phyloP scores from a whole-genome alignment of 371 early-diverging fungal species.

The Mortierella sp. region DNA sequence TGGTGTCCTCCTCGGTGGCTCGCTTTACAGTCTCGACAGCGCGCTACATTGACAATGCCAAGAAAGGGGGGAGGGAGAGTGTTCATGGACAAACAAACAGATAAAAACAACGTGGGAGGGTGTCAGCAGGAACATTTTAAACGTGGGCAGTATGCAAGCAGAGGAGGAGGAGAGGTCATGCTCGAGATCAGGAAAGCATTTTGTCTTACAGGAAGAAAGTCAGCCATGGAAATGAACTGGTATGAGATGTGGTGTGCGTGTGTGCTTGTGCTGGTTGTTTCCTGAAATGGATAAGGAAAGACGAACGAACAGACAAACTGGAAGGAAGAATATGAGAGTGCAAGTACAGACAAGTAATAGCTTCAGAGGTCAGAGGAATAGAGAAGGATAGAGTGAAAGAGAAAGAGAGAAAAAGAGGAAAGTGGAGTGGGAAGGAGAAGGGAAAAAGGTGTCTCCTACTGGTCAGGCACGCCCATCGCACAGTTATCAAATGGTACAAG shows the following conservation, averaged over 20 bases:
- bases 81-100: slow-evolving; percentile 1
- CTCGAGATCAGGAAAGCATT: background rate
- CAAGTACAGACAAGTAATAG: background rate
- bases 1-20: slow-evolving; percentile 94
- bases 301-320: background rate
- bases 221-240: slow-evolving; percentile 22
- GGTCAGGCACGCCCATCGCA: background rate
- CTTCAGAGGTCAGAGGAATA: background rate
- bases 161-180: background rate
- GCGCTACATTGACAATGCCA: slow-evolving; percentile 63
- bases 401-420: background rate
- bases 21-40: slow-evolving; percentile 91
- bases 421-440: background rate
- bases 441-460: background rate
- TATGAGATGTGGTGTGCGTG: background rate
- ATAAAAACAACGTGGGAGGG: background rate
- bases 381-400: background rate
- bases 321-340: background rate
- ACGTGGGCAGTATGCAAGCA: background rate
- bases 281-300: background rate
- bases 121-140: background rate
- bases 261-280: background rate
- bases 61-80: background rate
- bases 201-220: slow-evolving; percentile 44
- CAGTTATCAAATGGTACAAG: background rate